Evolutionary conservation across 1,284 basidiomycete species (phyloP), one percentile per base, ranked within the genome.

Genomic region (Hemileia vastatrix): DNA sequence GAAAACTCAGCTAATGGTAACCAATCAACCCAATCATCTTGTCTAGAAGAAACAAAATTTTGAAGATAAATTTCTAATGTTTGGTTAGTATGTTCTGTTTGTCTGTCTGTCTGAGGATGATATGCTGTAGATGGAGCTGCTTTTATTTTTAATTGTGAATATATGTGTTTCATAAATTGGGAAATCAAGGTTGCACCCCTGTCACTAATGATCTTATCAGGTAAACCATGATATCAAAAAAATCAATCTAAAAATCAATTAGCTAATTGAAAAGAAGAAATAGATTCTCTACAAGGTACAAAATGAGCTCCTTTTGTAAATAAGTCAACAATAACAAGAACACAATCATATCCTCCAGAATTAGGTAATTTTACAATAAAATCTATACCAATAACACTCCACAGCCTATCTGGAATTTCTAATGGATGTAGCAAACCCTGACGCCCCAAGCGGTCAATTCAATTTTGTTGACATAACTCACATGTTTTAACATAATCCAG

Each of bases 341-440:
- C 77, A 4, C 76, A 54, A 59, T 78, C 69, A 65, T 55, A 78
- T 1, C 77, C 76, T 3, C 70, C 65, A 0, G 74, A 77, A 6
- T 4, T 6, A 0, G 80, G 81, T 0, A 82, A 71, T 19, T 76
- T 72, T 6, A 73, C 72, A 32, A 82, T 80, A 55, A 78, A 73
- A 65, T 83, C 80, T 75, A 81, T 76, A 0, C 77, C 77, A 5
- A 82, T 71, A 0, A 72, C 70, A 31, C 70, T 67, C 72, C 77
- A 82, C 0, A 79, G 80, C 15, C 50, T n/a, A 2, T 40, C 6
- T 0, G 69, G 67, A 47, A 40, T 65, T 9, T 2, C 79, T n/a
- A 79, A 70, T 0, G 77, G 76, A 57, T 74, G 67, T 9, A 82
- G 69, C 0, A 71, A 54, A 2, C 80, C 79, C 48, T n/a, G n/a